Percentiles rank a stretch among this genome's conserved stretches.
Evolutionary conservation across 257 asterid genomes (phyloP).

Genomic region (Petunia secreta): DNA sequence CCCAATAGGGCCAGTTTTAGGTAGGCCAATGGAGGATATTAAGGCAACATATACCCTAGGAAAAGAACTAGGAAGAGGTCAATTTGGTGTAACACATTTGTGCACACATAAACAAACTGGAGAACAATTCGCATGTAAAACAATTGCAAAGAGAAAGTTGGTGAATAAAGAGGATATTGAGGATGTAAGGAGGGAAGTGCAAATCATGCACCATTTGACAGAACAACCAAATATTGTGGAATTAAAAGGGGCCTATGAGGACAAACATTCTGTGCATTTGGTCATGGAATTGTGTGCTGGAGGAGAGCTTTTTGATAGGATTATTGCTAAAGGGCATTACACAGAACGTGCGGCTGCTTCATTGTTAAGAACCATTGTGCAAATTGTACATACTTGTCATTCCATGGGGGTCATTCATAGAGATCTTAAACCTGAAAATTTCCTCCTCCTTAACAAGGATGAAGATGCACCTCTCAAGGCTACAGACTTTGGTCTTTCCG

Average conservation of each 20-base stretch:
- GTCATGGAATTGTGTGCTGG: constrained; percentile 72
- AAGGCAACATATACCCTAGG: constrained; percentile 52
- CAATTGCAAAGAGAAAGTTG: constrained; percentile 67
- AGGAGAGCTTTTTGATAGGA: constrained; percentile 67
- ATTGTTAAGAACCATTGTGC: constrained; percentile 61
- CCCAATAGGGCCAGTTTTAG: constrained; percentile 56
- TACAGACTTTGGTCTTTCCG: constrained; percentile 71
- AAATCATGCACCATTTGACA: constrained; percentile 66
- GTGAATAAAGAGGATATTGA: constrained; percentile 62
- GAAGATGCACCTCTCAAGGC: constrained; percentile 67
- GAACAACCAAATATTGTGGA: constrained; percentile 68
- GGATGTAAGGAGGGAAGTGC: constrained; percentile 68
- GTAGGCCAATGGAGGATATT: constrained; percentile 69
- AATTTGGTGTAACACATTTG: constrained; percentile 61
- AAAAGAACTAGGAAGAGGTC: constrained; percentile 69
- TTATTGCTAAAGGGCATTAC: constrained; percentile 64
- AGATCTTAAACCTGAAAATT: constrained; percentile 71
- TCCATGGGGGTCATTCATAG: constrained; percentile 72
- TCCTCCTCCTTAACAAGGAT: constrained; percentile 59
- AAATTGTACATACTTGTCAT: constrained; percentile 65
- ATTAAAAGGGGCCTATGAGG: constrained; percentile 66
- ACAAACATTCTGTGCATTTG: constrained; percentile 62
- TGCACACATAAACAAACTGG: constrained; percentile 59
- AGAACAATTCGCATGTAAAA: constrained; percentile 65
- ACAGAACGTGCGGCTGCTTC: constrained; percentile 71